These are phyloP conservation scores for Venturia oleaginea DNA, from an alignment of 2,329 filamentous ascomycete genomes.

Conservation along the genomic window DNA sequence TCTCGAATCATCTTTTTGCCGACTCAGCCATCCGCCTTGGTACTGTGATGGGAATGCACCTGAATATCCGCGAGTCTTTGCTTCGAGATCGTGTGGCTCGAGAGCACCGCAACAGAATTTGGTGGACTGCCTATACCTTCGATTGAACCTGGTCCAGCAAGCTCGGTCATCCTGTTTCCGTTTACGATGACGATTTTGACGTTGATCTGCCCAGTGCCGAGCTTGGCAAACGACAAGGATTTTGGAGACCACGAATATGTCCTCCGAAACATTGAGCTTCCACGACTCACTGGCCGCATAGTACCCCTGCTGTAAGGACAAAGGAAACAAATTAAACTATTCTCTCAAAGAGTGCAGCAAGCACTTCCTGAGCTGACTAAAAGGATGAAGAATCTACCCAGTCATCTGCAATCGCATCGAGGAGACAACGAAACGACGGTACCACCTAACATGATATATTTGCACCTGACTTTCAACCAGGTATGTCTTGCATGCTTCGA, in stretches of 20 bases:
- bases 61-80: slow-evolving; percentile 32
- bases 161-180: slow-evolving; percentile 25
- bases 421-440: slow-evolving; percentile 18
- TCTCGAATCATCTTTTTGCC: slow-evolving; percentile 30
- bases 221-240: slow-evolving; percentile 21
- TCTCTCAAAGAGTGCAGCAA: slow-evolving; percentile 29
- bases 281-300: slow-evolving; percentile 23
- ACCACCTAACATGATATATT: slow-evolving; percentile 23
- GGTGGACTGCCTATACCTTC: slow-evolving; percentile 28
- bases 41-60: slow-evolving; percentile 37
- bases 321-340: slow-evolving; percentile 22
- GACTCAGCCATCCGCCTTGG: slow-evolving; percentile 37
- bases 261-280: slow-evolving; percentile 32
- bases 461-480: slow-evolving; percentile 29
- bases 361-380: slow-evolving; percentile 28
- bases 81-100: slow-evolving; percentile 27
- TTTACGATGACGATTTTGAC: slow-evolving; percentile 28
- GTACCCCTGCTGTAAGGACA: slow-evolving; percentile 24
- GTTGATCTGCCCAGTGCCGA: slow-evolving; percentile 34
- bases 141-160: slow-evolving; percentile 29
- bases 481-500: slow-evolving; percentile 14
- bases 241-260: slow-evolving; percentile 32
- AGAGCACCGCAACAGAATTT: slow-evolving; percentile 26
- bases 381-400: slow-evolving; percentile 29
- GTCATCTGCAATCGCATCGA: slow-evolving; percentile 25